Evolutionary conservation across 495 filamentous ascomycete genomes (phyloP).

Genomic region (Lophiotrema nucula): DNA sequence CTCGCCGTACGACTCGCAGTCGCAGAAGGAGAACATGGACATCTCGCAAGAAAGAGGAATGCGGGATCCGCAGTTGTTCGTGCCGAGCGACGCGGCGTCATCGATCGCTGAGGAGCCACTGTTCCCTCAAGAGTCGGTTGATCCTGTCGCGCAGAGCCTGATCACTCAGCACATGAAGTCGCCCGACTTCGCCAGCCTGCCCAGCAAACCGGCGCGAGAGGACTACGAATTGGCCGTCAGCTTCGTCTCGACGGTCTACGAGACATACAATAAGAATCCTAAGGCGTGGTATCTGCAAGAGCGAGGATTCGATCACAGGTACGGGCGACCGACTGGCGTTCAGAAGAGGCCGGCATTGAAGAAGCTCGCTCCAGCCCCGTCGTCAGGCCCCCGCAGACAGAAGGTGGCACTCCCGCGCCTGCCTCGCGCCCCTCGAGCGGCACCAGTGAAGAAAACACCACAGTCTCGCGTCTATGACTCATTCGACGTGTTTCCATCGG

Average conservation of each 20-base stretch:
- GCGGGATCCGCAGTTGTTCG: slow-evolving; percentile 34
- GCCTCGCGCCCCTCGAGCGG: slow-evolving; percentile 27
- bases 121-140: slow-evolving; percentile 24
- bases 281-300: slow-evolving; percentile 30
- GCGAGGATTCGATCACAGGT: slow-evolving; percentile 23
- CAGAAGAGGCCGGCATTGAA: slow-evolving; percentile 20
- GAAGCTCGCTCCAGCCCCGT: slow-evolving; percentile 34
- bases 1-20: slow-evolving; percentile 29
- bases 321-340: slow-evolving; percentile 23
- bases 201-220: slow-evolving; percentile 27
- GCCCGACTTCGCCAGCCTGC: slow-evolving; percentile 13
- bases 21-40: slow-evolving; percentile 35
- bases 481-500: slow-evolving; percentile 26
- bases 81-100: slow-evolving; percentile 13
- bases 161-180: slow-evolving; percentile 33
- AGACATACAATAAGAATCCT: slow-evolving; percentile 30
- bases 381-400: slow-evolving; percentile 17
- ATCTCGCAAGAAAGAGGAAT: slow-evolving; percentile 9
- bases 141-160: slow-evolving; percentile 7
- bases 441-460: slow-evolving; percentile 32
- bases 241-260: slow-evolving; percentile 24
- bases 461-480: slow-evolving; percentile 26
- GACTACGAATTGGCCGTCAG: slow-evolving; percentile 34
- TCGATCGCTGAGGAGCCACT: slow-evolving; percentile 28
- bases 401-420: slow-evolving; percentile 30